These are phyloP conservation scores for Lophiotrema nucula DNA, from an alignment of 495 filamentous ascomycete genomes.

Conservation along the genomic window DNA sequence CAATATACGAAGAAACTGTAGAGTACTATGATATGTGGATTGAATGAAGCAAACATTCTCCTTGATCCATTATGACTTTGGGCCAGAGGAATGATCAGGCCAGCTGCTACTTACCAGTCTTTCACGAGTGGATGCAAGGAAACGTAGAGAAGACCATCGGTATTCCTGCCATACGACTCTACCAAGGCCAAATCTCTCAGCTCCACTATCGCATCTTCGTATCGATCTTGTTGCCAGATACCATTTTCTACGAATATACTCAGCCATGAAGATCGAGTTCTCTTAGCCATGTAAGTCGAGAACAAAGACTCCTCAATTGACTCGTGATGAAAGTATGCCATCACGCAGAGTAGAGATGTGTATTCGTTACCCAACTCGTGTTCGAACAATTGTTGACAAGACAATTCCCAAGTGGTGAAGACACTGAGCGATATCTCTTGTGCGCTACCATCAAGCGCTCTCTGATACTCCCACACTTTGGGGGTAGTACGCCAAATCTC, in stretches of 20 bases:
- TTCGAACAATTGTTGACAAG: not conserved
- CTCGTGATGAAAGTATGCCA: not conserved
- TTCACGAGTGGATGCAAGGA: constrained; percentile 3
- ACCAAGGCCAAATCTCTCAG: not conserved
- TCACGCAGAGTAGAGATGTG: not conserved
- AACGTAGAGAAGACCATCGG: not conserved
- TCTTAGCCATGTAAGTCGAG: not conserved
- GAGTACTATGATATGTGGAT: too few relatives aligned
- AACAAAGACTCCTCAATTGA: not conserved
- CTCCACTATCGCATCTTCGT: not conserved
- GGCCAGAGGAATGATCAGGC: too few relatives aligned
- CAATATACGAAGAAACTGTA: too few relatives aligned
- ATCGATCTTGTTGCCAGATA: not conserved
- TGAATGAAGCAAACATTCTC: too few relatives aligned
- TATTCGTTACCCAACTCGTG: not conserved
- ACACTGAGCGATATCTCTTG: constrained; percentile 1
- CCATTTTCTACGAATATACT: not conserved
- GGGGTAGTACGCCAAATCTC: not conserved
- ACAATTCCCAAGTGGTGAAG: constrained; percentile 7
- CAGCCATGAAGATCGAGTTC: not conserved
- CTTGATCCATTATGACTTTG: too few relatives aligned
- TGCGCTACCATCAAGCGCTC: not conserved
- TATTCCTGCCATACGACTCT: not conserved
- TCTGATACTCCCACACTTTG: constrained; percentile 5
- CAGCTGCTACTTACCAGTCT: too few relatives aligned